Evolutionary conservation across 345 rosid genomes (phyloP).

Genomic region (Rhizophora apiculata): DNA sequence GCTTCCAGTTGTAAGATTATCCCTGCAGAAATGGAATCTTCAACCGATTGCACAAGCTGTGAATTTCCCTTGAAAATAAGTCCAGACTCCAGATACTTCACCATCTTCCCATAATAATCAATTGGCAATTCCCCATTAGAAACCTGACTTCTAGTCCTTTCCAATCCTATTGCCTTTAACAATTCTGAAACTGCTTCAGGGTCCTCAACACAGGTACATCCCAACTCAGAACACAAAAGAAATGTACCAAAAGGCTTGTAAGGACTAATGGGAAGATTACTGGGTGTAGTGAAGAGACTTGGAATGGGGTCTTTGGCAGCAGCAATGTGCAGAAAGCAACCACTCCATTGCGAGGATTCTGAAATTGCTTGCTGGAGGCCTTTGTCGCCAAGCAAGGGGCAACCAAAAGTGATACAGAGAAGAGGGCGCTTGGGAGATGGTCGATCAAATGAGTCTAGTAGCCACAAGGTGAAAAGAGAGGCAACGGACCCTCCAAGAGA

Average conservation of each 20-base stretch:
- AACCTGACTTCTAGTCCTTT: conserved; percentile 2
- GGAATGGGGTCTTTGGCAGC: conserved; percentile 37
- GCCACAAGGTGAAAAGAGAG: conserved; percentile 61
- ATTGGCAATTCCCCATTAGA: conserved; percentile 15
- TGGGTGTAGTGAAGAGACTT: conserved; percentile 16
- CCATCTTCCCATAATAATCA: conserved; percentile 14
- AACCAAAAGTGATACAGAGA: conserved; percentile 71
- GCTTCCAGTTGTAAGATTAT: conserved; percentile 31
- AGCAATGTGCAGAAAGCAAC: conserved; percentile 57
- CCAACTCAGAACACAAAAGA: conserved; percentile 37
- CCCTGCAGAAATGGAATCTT: conserved; percentile 19
- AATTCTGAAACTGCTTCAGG: conserved; percentile 34
- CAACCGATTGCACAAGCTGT: neutral
- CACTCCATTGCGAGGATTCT: conserved; percentile 31
- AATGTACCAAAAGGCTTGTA: conserved; percentile 59
- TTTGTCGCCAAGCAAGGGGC: conserved; percentile 48
- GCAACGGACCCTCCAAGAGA: conserved; percentile 67
- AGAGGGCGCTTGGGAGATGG: conserved; percentile 31
- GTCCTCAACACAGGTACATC: conserved; percentile 47
- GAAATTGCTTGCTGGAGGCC: conserved; percentile 35
- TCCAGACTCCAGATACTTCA: conserved; percentile 9
- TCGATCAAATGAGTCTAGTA: conserved; percentile 35
- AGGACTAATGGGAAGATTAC: conserved; percentile 2
- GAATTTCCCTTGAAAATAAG: conserved; percentile 19
- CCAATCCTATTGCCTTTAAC: conserved; percentile 19